Percentiles rank a stretch among this genome's conserved stretches.
phyloP scores from a whole-genome alignment of 768 basidiomycete genomes.

The Calocybe indica region DNA sequence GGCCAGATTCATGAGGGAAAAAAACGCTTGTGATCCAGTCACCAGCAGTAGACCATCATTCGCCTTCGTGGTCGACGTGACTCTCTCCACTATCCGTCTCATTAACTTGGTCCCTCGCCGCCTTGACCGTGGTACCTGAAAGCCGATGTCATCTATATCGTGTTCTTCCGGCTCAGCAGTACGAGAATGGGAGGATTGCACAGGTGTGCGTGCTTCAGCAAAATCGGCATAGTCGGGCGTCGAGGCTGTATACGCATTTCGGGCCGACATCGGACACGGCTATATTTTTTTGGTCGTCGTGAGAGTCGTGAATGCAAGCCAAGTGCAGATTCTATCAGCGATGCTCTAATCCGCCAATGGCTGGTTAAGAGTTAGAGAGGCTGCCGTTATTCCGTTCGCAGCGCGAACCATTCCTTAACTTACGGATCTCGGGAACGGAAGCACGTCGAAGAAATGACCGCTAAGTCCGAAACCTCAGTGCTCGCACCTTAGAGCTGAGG shows the following conservation, averaged over 20 bases:
- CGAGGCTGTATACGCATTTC: conserved; percentile 12
- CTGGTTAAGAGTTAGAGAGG: too few relatives aligned
- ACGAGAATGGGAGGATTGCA: not conserved
- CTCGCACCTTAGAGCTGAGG: too few relatives aligned
- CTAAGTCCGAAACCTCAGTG: too few relatives aligned
- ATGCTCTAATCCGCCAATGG: too few relatives aligned
- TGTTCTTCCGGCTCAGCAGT: conserved; percentile 2
- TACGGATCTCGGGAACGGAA: too few relatives aligned
- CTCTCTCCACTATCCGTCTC: conserved; percentile 3
- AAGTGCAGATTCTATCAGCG: too few relatives aligned
- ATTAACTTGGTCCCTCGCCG: not conserved
- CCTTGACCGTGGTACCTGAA: conserved; percentile 2
- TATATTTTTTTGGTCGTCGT: not conserved
- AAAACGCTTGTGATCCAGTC: conserved; percentile 49
- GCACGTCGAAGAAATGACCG: too few relatives aligned
- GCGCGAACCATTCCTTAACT: too few relatives aligned
- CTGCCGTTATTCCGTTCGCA: too few relatives aligned
- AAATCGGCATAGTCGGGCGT: conserved; percentile 14
- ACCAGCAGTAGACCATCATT: conserved; percentile 62
- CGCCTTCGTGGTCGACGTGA: conserved; percentile 1
- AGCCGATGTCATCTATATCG: not conserved
- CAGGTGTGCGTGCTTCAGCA: conserved; percentile 2
- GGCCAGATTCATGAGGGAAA: conserved; percentile 52
- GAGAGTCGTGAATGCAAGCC: not conserved
- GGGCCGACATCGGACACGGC: conserved; percentile 6